These are phyloP conservation scores for Nemophila menziesii DNA, from an alignment of 257 asterid genomes.

Conservation along the genomic window DNA sequence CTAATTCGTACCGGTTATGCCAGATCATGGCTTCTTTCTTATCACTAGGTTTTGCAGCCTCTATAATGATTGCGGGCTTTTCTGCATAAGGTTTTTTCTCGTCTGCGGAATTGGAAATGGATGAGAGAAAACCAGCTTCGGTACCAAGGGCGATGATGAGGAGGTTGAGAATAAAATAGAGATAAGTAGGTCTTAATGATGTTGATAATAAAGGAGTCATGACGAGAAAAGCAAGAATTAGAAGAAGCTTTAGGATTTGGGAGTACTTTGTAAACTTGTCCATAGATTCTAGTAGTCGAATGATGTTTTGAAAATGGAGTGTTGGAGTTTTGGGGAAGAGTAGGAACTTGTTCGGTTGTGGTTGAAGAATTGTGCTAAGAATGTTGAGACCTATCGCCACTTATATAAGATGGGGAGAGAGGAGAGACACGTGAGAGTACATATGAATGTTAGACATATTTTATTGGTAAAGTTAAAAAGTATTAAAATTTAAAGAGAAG, in stretches of 20 bases:
- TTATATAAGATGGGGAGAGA: neutral
- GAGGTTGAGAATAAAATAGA: conserved; percentile 41
- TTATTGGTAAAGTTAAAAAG: no score
- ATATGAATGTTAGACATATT: no score
- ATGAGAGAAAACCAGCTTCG: conserved; percentile 54
- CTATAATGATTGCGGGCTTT: conserved; percentile 3
- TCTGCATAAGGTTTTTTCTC: conserved; percentile 11
- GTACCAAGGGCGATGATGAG: conserved; percentile 44
- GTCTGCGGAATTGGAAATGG: conserved; percentile 20
- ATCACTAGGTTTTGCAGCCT: conserved; percentile 1
- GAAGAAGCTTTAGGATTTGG: conserved; percentile 26
- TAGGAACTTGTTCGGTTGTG: neutral
- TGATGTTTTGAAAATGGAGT: neutral
- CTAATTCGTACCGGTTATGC: no score
- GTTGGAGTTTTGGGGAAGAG: neutral
- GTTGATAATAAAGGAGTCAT: conserved; percentile 39
- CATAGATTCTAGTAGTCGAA: conserved; percentile 7
- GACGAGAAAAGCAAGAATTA: conserved; percentile 25
- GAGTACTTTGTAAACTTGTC: conserved; percentile 19
- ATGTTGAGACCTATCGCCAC: neutral
- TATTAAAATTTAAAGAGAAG: no score
- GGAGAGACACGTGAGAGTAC: conserved; percentile 2
- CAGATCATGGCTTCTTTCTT: conserved; percentile 6
- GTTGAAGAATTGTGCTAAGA: neutral
- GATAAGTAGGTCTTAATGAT: conserved; percentile 30